Evolutionary conservation across 805 yeast species (phyloP).

Genomic region (Starmera dryadoides): DNA sequence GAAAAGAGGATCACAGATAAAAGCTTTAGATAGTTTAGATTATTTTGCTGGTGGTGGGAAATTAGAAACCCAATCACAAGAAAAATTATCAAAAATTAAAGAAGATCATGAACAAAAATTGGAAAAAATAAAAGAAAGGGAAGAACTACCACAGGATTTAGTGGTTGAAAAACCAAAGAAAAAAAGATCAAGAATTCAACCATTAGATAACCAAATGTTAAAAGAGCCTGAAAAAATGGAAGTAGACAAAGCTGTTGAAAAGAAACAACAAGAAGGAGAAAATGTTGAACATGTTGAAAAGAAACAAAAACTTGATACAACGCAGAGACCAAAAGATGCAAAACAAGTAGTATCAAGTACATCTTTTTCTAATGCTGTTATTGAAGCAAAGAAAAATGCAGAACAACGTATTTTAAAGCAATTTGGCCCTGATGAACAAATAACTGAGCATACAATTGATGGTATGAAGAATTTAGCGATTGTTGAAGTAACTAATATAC

Average conservation of each 20-base stretch:
- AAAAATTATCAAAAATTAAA: not conserved
- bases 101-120: not conserved
- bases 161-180: slow-evolving; percentile 2
- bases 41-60: slow-evolving; percentile 32
- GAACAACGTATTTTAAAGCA: slow-evolving; percentile 13
- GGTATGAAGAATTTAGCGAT: slow-evolving; percentile 26
- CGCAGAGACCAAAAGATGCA: not conserved
- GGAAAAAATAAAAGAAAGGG: not conserved
- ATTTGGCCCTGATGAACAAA: slow-evolving; percentile 6
- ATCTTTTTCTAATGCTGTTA: slow-evolving; percentile 12
- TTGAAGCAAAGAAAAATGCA: slow-evolving; percentile 13
- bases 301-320: not conserved
- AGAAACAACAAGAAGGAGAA: not conserved
- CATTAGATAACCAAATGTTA: slow-evolving; percentile 1
- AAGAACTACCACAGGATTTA: not conserved
- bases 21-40: slow-evolving; percentile 27
- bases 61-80: not conserved
- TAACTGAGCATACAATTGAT: slow-evolving; percentile 20
- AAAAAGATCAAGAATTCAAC: slow-evolving; percentile 4
- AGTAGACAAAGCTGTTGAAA: not conserved
- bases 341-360: not conserved
- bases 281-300: not conserved
- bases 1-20: slow-evolving; percentile 19
- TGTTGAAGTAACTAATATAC: slow-evolving; percentile 23
- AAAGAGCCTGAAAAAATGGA: not conserved